phyloP scores from a whole-genome alignment of 805 yeast genomes.

The Schwanniomyces yamadae region DNA sequence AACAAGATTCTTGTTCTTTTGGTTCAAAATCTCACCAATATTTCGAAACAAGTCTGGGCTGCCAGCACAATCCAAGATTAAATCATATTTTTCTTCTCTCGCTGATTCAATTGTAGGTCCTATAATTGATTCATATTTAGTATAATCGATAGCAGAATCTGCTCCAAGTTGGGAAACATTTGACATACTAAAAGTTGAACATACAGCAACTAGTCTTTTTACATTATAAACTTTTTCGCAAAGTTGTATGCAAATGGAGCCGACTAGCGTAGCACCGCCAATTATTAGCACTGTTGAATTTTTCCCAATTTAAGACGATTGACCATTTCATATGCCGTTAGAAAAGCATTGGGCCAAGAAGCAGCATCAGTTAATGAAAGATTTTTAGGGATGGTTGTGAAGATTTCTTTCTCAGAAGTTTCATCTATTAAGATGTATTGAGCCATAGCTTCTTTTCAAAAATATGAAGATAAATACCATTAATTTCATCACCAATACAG shows the following conservation, averaged over 20 bases:
- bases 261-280: constrained; percentile 77
- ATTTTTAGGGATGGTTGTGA: constrained; percentile 32
- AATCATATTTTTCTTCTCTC: constrained; percentile 48
- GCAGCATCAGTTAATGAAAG: constrained; percentile 58
- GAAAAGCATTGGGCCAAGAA: constrained; percentile 60
- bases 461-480: neutral
- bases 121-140: constrained; percentile 34
- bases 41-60: constrained; percentile 47
- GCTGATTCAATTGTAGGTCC: constrained; percentile 35
- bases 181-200: constrained; percentile 49
- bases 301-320: constrained; percentile 30
- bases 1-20: constrained; percentile 44
- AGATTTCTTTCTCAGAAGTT: neutral
- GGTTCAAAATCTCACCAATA: constrained; percentile 44
- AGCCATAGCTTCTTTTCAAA: neutral
- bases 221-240: constrained; percentile 48
- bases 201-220: constrained; percentile 53
- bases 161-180: constrained; percentile 55
- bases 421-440: neutral
- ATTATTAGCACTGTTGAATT: constrained; percentile 56
- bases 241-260: constrained; percentile 54
- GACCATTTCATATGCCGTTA: constrained; percentile 55
- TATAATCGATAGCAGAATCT: constrained; percentile 57
- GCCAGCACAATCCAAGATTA: constrained; percentile 67
- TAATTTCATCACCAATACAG: neutral